Base-by-base conservation (phyloP, 768 basidiomycete genomes). In the Cyclocybe aegerita region DNA sequence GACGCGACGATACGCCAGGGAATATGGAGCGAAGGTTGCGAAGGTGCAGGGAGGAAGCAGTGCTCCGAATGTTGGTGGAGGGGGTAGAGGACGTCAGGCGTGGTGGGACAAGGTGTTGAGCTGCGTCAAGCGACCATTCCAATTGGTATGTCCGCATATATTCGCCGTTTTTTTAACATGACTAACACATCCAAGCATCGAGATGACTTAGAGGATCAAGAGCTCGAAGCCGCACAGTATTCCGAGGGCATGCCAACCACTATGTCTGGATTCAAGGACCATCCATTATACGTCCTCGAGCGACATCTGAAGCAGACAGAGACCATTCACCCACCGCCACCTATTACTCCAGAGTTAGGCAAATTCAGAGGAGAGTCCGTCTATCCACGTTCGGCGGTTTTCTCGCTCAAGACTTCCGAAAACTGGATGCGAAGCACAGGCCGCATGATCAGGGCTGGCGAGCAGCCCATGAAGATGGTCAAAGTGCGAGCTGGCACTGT, bases 281-380 rank as follows among this genome's bases (percentile, higher is more conserved):
- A 99, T 70, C 93, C 95, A 4, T 63, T 96, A 88, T 96, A 60
- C 44, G 85, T 88, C 12, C 82, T 98, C 30, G 76, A 80, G 54
- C 85, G 93, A 7, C 94, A 98, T 66, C 79, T 99, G 11, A 90
- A 85, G 59, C 86, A 89, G 52, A 90, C 88, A 49, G 88, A 99
- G 67, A 84, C 90, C 16, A 83, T 98, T 43, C 76, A 90, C 57
- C 90, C 90, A 11, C 80, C 81, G 39, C 77, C 78, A 17, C 77
- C 78, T 15, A 64, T 63, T 16, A 79, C 80, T 8, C 75, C 78
- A n/a, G 88, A 93, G 62, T 73, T 96, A 46, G 96, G 95, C 39
- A 87, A 88, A 58, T 98, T 98, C 74, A 84, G 88, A 48, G 96
- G 94, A 47, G 93, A 97, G 66, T 72, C 92, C 9, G 96, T 99